phyloP scores from a whole-genome alignment of 2,329 filamentous ascomycete species.

The Aspergillus udagawae region DNA sequence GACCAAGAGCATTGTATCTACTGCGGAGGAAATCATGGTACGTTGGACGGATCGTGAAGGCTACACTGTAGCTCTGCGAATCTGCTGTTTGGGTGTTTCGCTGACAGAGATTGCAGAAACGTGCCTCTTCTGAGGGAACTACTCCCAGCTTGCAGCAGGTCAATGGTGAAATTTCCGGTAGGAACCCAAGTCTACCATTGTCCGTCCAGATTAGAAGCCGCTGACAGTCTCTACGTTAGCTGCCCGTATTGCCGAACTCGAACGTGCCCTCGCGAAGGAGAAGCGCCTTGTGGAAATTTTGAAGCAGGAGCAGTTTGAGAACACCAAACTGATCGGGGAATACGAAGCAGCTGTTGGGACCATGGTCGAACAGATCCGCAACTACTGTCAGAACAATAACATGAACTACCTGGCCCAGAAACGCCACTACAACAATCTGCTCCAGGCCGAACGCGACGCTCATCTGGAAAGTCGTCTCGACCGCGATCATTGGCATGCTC shows the following conservation, averaged over 20 bases:
- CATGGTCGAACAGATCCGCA: conserved; percentile 49
- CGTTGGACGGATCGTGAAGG: conserved; percentile 8
- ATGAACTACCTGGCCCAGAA: conserved; percentile 45
- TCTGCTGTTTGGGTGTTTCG: background rate
- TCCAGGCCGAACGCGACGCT: conserved; percentile 48
- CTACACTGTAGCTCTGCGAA: background rate
- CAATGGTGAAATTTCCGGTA: conserved; percentile 42
- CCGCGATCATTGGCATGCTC: conserved; percentile 47
- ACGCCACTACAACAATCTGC: conserved; percentile 47
- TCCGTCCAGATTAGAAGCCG: background rate
- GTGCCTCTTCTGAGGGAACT: conserved; percentile 39
- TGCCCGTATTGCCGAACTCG: conserved; percentile 47
- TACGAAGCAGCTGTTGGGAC: conserved; percentile 46
- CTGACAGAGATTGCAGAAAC: conserved; percentile 32
- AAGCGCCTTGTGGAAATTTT: conserved; percentile 41
- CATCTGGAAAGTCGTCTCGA: conserved; percentile 48
- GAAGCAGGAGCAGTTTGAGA: conserved; percentile 46
- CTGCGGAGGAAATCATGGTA: conserved; percentile 48
- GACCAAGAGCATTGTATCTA: conserved; percentile 46
- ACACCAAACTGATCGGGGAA: conserved; percentile 45
- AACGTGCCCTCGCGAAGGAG: conserved; percentile 45
- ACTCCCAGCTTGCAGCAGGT: conserved; percentile 40
- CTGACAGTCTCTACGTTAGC: conserved; percentile 22
- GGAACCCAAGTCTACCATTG: conserved; percentile 3
- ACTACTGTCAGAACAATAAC: conserved; percentile 49